Conservation (phyloP, 352 stramenopile genomes). For the Phytopythium vexans region DNA sequence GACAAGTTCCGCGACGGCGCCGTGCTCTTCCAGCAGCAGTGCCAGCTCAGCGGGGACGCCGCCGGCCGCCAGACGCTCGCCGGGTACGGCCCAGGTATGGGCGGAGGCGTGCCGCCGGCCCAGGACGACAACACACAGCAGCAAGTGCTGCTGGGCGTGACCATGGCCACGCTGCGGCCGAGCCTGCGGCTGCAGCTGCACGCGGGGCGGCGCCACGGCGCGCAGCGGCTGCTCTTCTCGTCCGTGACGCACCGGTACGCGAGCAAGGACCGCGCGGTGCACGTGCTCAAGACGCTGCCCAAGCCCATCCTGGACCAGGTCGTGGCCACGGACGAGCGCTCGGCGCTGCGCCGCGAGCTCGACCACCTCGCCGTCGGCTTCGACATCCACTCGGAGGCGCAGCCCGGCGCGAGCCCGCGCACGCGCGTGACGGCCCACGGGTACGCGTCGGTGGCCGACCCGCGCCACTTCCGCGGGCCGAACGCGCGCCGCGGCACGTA, state of each 20-base stretch:
- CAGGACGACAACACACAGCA: slow-evolving; percentile 1
- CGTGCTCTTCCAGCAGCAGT: slow-evolving; percentile 42
- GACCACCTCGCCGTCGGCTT: slow-evolving; percentile 62
- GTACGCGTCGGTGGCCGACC: slow-evolving; percentile 47
- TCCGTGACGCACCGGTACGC: slow-evolving; percentile 43
- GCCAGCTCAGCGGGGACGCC: slow-evolving; percentile 26
- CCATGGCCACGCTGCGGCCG: slow-evolving; percentile 34
- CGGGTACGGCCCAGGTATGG: background rate
- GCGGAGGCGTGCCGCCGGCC: background rate
- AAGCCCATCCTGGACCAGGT: slow-evolving; percentile 54
- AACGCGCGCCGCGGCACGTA: slow-evolving; percentile 11
- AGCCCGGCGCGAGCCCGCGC: slow-evolving; percentile 20
- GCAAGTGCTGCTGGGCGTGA: slow-evolving; percentile 35
- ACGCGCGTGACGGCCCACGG: slow-evolving; percentile 54
- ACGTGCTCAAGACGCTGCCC: slow-evolving; percentile 64
- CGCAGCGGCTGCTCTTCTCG: slow-evolving; percentile 40
- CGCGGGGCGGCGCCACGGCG: slow-evolving; percentile 25
- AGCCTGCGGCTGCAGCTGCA: slow-evolving; percentile 26
- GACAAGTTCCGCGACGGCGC: slow-evolving; percentile 35
- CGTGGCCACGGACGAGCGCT: slow-evolving; percentile 42
- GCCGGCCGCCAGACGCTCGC: slow-evolving; percentile 16
- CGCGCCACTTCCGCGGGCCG: slow-evolving; percentile 29
- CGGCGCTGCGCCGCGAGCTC: slow-evolving; percentile 42
- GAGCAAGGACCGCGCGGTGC: slow-evolving; percentile 38
- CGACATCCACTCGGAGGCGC: slow-evolving; percentile 38